A percentile compares a stretch with the other conserved stretches of the same genome.
These are phyloP conservation scores for Bothriochloa decipiens DNA, from an alignment of 176 grass and related monocot genomes.

Conservation along the genomic window DNA sequence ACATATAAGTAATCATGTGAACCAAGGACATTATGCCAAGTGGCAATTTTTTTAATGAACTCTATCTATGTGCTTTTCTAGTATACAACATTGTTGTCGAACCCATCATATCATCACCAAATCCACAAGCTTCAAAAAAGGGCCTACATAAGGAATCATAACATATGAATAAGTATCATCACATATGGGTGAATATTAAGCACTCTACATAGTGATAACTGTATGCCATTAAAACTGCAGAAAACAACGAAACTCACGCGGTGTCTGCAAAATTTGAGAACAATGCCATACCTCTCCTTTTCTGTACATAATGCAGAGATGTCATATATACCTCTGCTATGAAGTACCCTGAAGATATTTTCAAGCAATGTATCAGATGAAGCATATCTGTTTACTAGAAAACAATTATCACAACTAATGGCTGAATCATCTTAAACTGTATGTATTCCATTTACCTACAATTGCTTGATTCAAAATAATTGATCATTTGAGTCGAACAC, in stretches of 20 bases:
- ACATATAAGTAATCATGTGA: not conserved
- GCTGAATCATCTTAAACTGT: not conserved
- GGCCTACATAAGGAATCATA: slow-evolving; percentile 50
- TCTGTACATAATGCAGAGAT: slow-evolving; percentile 82
- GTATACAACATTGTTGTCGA: slow-evolving; percentile 98
- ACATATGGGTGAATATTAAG: not conserved
- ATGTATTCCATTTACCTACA: not conserved
- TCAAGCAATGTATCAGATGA: slow-evolving; percentile 12
- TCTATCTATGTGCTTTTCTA: slow-evolving; percentile 39
- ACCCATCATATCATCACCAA: slow-evolving; percentile 75
- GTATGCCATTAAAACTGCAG: not conserved
- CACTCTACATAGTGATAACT: not conserved
- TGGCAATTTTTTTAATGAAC: not conserved
- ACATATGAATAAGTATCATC: slow-evolving; percentile 15
- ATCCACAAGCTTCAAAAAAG: slow-evolving; percentile 86
- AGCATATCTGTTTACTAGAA: slow-evolving; percentile 18
- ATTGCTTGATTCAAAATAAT: not conserved
- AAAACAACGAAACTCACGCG: not conserved
- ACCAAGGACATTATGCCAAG: not conserved
- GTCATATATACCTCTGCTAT: slow-evolving; percentile 87
- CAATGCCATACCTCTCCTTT: slow-evolving; percentile 69
- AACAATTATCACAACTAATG: slow-evolving; percentile 3
- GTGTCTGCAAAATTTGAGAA: not conserved
- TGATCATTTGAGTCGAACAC: not conserved
- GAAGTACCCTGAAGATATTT: slow-evolving; percentile 66